Conservation (phyloP, 2,329 filamentous ascomycete genomes). For the Tolypocladium nubicola region DNA sequence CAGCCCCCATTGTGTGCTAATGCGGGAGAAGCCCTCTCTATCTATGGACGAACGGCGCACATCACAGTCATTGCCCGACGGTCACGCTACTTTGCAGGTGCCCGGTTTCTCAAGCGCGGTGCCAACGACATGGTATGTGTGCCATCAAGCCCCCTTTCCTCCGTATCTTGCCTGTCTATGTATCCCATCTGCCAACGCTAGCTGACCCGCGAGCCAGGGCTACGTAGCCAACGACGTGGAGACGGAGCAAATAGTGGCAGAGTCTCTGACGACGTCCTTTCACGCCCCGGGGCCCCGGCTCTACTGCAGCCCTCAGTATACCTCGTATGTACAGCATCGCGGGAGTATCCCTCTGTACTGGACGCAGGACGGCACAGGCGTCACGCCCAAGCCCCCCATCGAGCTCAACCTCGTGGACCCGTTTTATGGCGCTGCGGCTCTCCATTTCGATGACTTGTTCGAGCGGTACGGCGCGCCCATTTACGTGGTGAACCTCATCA, state of each 20-base stretch:
- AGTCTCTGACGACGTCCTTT: conserved; percentile 89
- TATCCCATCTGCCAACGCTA: not conserved
- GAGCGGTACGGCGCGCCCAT: conserved; percentile 86
- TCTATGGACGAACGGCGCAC: conserved; percentile 82
- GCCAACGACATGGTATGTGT: conserved; percentile 64
- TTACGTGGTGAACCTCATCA: conserved; percentile 86
- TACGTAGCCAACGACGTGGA: conserved; percentile 98
- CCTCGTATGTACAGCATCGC: conserved; percentile 91
- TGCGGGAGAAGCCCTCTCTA: conserved; percentile 46
- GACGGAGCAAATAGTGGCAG: conserved; percentile 95
- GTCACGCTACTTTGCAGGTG: conserved; percentile 88
- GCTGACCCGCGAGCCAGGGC: conserved; percentile 36
- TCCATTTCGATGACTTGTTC: conserved; percentile 94
- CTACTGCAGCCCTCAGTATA: conserved; percentile 83
- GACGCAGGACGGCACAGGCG: conserved; percentile 92
- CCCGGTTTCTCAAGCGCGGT: conserved; percentile 86
- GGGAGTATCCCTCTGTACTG: conserved; percentile 96
- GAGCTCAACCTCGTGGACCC: conserved; percentile 92
- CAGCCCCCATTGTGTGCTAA: not conserved
- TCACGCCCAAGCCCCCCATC: conserved; percentile 93
- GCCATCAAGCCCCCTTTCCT: not conserved
- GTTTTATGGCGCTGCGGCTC: conserved; percentile 83
- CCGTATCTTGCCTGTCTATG: not conserved
- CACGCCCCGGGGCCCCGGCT: conserved; percentile 79
- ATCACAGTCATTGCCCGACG: conserved; percentile 89